Conservation (phyloP, 176 grass and related monocot genomes). For the Oryza punctata region DNA sequence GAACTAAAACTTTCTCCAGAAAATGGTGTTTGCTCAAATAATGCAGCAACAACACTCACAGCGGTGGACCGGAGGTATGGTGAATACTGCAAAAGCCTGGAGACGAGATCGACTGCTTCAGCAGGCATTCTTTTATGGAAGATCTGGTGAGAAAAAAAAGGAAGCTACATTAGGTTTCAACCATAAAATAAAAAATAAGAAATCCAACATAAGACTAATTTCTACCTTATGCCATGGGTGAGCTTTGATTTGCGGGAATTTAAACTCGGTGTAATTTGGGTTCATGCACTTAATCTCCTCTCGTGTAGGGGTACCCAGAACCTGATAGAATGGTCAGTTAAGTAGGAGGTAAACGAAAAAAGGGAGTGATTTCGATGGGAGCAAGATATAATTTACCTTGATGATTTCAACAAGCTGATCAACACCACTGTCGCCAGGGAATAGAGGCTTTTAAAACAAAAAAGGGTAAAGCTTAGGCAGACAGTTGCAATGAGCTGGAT, state of each 20-base stretch:
- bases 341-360: constrained; percentile 6
- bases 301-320: constrained; percentile 93
- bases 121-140: constrained; percentile 93
- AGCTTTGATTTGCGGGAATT: constrained; percentile 92
- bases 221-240: constrained; percentile 95
- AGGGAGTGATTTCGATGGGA: not conserved
- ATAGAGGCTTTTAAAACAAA: constrained; percentile 69
- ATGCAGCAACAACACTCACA: constrained; percentile 56
- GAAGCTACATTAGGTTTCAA: constrained; percentile 35
- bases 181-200: not conserved
- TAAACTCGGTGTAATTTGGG: constrained; percentile 84
- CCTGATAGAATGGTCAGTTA: constrained; percentile 35
- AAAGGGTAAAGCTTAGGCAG: not conserved
- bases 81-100: constrained; percentile 91
- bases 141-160: constrained; percentile 48
- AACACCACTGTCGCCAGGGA: constrained; percentile 90
- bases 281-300: constrained; percentile 99
- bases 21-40: constrained; percentile 16
- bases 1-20: not conserved
- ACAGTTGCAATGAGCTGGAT: constrained; percentile 5
- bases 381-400: constrained; percentile 58
- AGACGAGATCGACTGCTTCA: constrained; percentile 94
- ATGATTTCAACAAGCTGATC: constrained; percentile 99
- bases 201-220: not conserved
- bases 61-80: constrained; percentile 75